Conservation (phyloP, 805 yeast genomes). For the Cyberlindnera meyerae region DNA sequence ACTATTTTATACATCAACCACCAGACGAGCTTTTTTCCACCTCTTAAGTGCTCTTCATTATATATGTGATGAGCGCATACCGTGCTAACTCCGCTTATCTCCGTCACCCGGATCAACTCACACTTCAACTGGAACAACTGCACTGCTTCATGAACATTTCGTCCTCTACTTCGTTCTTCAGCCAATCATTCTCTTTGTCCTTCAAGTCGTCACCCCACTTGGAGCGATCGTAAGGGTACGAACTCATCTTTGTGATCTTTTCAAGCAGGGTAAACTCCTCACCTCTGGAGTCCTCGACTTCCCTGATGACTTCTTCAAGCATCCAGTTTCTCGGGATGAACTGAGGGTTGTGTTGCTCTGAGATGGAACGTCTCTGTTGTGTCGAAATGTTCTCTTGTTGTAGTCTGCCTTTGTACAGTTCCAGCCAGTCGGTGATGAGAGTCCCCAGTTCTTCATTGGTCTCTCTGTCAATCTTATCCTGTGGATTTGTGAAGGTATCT, state of each 20-base stretch:
- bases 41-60: no score
- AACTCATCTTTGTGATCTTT: slow-evolving; percentile 65
- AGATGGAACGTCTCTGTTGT: slow-evolving; percentile 38
- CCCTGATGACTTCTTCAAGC: slow-evolving; percentile 71
- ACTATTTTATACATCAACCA: no score
- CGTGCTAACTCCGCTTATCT: no score
- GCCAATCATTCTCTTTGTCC: slow-evolving; percentile 55
- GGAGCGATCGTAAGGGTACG: slow-evolving; percentile 62
- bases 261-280: slow-evolving; percentile 47
- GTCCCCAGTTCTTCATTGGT: slow-evolving; percentile 37
- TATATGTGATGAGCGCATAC: no score
- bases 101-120: no score
- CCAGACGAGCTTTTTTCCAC: no score
- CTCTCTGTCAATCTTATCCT: slow-evolving; percentile 31
- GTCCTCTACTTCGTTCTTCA: slow-evolving; percentile 45
- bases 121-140: slow-evolving; percentile 53
- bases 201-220: slow-evolving; percentile 66
- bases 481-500: slow-evolving; percentile 19
- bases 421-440: slow-evolving; percentile 48
- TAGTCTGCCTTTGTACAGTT: slow-evolving; percentile 41
- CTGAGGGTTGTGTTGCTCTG: slow-evolving; percentile 59
- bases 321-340: slow-evolving; percentile 86
- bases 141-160: slow-evolving; percentile 63
- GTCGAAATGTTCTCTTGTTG: slow-evolving; percentile 31
- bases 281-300: slow-evolving; percentile 45